Evolutionary conservation across 257 asterid species (phyloP).

Genomic region (Paulownia fortunei): DNA sequence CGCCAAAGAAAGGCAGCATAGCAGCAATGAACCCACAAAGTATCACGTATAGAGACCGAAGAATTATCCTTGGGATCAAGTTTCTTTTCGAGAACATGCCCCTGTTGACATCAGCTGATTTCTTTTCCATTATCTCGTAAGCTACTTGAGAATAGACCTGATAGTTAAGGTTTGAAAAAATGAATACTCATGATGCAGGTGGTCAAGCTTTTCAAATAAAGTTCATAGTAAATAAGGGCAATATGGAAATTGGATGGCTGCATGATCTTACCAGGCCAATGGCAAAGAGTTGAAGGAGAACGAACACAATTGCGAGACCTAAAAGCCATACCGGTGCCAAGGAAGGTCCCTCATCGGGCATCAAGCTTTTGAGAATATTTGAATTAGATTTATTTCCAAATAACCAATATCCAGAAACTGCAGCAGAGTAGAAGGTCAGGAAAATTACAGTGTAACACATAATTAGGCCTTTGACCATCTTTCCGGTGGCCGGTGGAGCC

Average conservation of each 20-base stretch:
- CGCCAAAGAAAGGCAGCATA: slow-evolving; percentile 96
- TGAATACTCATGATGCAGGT: background rate
- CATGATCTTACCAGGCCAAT: slow-evolving; percentile 72
- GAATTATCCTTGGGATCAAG: slow-evolving; percentile 81
- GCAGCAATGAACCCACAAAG: slow-evolving; percentile 91
- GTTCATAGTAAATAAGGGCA: background rate
- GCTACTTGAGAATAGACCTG: slow-evolving; percentile 99
- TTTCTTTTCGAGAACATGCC: slow-evolving; percentile 81
- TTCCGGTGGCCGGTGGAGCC: slow-evolving; percentile 95
- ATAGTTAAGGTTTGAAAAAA: background rate
- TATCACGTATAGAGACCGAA: slow-evolving; percentile 66
- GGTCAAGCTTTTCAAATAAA: background rate
- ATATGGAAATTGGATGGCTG: background rate
- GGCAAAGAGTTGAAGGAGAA: slow-evolving; percentile 83
- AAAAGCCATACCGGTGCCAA: slow-evolving; percentile 79
- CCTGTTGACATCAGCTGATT: slow-evolving; percentile 80
- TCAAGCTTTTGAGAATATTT: slow-evolving; percentile 75
- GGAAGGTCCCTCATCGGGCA: slow-evolving; percentile 80
- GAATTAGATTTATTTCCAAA: slow-evolving; percentile 87
- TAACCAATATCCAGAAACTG: slow-evolving; percentile 90
- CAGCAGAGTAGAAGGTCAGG: slow-evolving; percentile 87
- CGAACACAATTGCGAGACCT: slow-evolving; percentile 63
- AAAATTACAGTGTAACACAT: slow-evolving; percentile 92
- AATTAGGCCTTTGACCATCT: slow-evolving; percentile 90
- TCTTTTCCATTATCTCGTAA: slow-evolving; percentile 90